Evolutionary conservation across 176 grass and related monocot species (phyloP).

Genomic region (Alloteropsis semialata): DNA sequence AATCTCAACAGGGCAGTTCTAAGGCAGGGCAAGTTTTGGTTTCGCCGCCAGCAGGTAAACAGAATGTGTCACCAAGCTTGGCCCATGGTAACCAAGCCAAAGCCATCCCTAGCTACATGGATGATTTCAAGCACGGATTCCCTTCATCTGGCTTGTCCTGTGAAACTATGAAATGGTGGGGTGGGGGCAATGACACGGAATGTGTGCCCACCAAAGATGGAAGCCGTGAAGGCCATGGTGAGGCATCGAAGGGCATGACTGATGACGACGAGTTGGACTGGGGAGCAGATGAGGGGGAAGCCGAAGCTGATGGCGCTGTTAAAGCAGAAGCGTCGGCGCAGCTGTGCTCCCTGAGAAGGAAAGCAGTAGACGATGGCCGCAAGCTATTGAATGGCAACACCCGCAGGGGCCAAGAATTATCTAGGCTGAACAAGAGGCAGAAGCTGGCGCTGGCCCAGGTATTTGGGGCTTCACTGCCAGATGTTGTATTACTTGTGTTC

Average conservation of each 20-base stretch:
- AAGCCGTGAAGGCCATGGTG: slow-evolving; percentile 31
- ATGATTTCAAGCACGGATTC: slow-evolving; percentile 88
- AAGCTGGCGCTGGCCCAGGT: slow-evolving; percentile 59
- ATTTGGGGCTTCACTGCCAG: slow-evolving; percentile 68
- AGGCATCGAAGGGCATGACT: slow-evolving; percentile 35
- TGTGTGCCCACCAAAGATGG: slow-evolving; percentile 37
- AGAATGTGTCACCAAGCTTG: slow-evolving; percentile 33
- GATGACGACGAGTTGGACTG: slow-evolving; percentile 64
- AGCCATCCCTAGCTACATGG: slow-evolving; percentile 82
- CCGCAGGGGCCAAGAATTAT: slow-evolving; percentile 25
- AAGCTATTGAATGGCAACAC: slow-evolving; percentile 39
- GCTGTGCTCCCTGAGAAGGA: slow-evolving; percentile 70
- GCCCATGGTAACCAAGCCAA: slow-evolving; percentile 53
- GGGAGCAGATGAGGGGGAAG: slow-evolving; percentile 46
- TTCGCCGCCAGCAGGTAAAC: slow-evolving; percentile 27
- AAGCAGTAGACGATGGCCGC: slow-evolving; percentile 60
- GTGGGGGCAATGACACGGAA: slow-evolving; percentile 27
- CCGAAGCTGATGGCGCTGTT: neutral
- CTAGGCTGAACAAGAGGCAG: slow-evolving; percentile 67
- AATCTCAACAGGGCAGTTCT: slow-evolving; percentile 40
- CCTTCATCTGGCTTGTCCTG: slow-evolving; percentile 60
- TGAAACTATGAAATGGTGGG: slow-evolving; percentile 82
- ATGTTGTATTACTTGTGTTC: slow-evolving; percentile 11
- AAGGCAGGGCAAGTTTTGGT: slow-evolving; percentile 26
- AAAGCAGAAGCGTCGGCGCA: slow-evolving; percentile 42